These are phyloP conservation scores for Drosera spatulata DNA, from an alignment of 179 eudicot species.

Conservation along the genomic window DNA sequence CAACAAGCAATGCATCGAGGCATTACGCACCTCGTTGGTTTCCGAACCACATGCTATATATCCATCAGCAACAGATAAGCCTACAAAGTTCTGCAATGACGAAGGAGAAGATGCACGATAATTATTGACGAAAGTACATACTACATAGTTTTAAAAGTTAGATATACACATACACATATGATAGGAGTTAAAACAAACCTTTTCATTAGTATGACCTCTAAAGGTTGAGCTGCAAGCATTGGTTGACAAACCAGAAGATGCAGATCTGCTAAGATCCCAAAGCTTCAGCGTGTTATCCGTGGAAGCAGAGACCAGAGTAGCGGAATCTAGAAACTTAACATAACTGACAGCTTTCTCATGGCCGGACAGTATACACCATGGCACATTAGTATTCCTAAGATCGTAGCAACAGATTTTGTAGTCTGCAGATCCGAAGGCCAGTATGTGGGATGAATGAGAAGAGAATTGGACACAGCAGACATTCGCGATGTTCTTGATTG, in stretches of 20 bases:
- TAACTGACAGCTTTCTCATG: constrained; percentile 91
- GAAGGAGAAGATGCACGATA: not conserved
- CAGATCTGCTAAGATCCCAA: constrained; percentile 86
- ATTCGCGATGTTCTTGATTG: constrained; percentile 76
- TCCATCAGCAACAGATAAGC: constrained; percentile 90
- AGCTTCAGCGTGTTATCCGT: constrained; percentile 89
- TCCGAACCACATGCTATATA: constrained; percentile 96
- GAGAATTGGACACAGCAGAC: constrained; percentile 98
- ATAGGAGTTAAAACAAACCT: constrained; percentile 37
- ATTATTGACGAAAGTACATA: not conserved
- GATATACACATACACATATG: not conserved
- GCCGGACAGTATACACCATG: constrained; percentile 90
- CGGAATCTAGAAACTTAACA: constrained; percentile 82
- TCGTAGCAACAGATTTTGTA: constrained; percentile 86
- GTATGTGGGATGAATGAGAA: constrained; percentile 53
- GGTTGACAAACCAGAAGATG: constrained; percentile 34
- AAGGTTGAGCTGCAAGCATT: constrained; percentile 69
- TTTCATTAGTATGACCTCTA: constrained; percentile 88
- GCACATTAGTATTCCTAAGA: constrained; percentile 61
- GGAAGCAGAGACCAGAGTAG: constrained; percentile 84
- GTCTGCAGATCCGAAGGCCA: constrained; percentile 93
- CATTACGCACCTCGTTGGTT: constrained; percentile 67
- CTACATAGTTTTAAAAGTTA: not conserved
- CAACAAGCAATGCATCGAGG: not conserved
- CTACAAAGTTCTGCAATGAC: constrained; percentile 82